Conservation (phyloP, 139 green algal genomes). For the Edaphochlamys debaryana region DNA sequence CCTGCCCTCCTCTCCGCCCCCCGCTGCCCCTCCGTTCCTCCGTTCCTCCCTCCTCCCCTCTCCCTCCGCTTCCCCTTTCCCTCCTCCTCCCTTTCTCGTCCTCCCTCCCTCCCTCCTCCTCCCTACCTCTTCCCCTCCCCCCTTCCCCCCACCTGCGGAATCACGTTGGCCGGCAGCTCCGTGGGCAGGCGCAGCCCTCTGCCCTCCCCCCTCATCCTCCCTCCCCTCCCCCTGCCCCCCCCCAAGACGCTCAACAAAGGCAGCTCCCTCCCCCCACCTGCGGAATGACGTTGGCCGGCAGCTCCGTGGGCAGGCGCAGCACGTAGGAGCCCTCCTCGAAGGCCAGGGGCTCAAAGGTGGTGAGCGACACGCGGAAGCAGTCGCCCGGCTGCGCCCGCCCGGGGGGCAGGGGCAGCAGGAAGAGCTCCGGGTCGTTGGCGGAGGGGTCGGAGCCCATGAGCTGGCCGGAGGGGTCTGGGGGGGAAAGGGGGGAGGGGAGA, state of each 20-base stretch:
- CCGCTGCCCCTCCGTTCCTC: no score
- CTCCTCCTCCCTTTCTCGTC: no score
- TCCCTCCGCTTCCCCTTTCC: no score
- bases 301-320: conserved; percentile 39
- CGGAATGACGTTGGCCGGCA: conserved; percentile 7
- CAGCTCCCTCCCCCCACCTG: not conserved
- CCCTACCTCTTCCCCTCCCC: no score
- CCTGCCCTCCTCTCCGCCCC: no score
- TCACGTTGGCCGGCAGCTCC: conserved; percentile 2
- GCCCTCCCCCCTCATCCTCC: no score
- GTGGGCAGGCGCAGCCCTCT: conserved; percentile 48
- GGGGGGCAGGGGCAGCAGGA: conserved; percentile 48
- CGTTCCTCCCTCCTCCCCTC: no score
- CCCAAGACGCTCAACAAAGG: no score
- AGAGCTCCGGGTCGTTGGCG: conserved; percentile 57
- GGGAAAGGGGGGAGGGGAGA: not conserved
- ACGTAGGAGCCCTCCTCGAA: conserved; percentile 57
- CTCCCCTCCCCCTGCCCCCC: no score
- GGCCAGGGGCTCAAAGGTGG: conserved; percentile 59
- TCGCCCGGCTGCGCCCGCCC: conserved; percentile 43
- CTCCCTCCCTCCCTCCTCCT: no score
- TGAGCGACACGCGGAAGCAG: conserved; percentile 42
- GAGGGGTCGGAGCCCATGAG: not conserved
- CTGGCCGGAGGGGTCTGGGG: conserved; percentile 10
- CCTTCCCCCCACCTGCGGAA: not conserved